Conservation (phyloP, 2,329 filamentous ascomycete species). For the Colletotrichum camelliae region DNA sequence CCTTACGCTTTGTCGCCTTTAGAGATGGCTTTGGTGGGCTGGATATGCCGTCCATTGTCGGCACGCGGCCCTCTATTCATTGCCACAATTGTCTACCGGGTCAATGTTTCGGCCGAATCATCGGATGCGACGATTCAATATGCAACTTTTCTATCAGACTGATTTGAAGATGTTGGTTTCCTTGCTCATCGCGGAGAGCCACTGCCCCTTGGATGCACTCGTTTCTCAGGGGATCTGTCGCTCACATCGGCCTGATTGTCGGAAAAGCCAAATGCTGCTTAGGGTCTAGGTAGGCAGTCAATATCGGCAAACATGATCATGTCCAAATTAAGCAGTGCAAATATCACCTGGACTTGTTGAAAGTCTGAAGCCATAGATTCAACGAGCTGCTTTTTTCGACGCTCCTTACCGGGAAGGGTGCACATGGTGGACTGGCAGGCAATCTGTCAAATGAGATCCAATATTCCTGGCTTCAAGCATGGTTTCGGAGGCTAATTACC, state of each 20-base stretch:
- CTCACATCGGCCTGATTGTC: neutral
- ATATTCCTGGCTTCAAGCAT: neutral
- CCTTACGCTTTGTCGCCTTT: neutral
- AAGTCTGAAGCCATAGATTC: neutral
- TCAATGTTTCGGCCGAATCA: neutral
- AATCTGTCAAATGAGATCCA: neutral
- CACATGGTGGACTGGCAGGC: neutral
- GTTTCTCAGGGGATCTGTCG: neutral
- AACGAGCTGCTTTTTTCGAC: neutral
- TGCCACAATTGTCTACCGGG: neutral
- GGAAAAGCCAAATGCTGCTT: neutral
- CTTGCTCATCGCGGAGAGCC: neutral
- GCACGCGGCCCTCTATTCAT: neutral
- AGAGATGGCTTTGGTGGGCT: neutral
- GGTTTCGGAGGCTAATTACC: neutral
- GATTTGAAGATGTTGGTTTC: neutral
- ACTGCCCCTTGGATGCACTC: neutral
- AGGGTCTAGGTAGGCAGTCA: too few relatives aligned
- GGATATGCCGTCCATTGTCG: neutral
- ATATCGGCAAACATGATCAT: neutral
- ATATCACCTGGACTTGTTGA: neutral
- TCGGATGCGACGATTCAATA: neutral
- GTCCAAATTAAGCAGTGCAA: neutral
- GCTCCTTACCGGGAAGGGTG: neutral
- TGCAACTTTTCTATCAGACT: neutral